Evolutionary conservation across 225 moss, liverwort and hornwort species (phyloP), one percentile per base, ranked within the genome.

Genomic region (Climacium dendroides): DNA sequence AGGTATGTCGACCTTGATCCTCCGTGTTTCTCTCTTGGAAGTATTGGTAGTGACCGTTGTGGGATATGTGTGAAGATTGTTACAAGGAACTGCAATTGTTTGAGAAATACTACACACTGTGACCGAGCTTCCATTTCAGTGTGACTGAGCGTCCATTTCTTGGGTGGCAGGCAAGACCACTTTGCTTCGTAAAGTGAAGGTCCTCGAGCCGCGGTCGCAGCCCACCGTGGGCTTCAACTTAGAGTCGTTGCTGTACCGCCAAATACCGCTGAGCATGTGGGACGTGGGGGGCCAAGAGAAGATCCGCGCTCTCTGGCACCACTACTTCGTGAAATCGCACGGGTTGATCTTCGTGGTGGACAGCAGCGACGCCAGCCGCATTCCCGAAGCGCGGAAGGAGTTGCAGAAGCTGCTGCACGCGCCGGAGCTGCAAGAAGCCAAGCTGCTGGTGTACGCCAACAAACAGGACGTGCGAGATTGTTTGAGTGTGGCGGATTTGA

Each of bases 201-300:
- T 90, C 18, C 23, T 86, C 43, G 92, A 92, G 85, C 90, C 90
- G 7, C 85, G 82, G 17, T 65, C 79, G 2, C 87, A 90, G 23
- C 92, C 92, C 2, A 92, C 92, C 17, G 90, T 92, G 61, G 92
- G 92, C 19, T 92, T 92, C 52, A 92, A 92, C 41, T 82, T 92
- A 14, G 92, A 92, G 85, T 89, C 92, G 19, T 35, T 92, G 10
- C 87, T 82, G 60, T 92, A 92, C 43, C 90, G 90, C 22, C 90
- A 89, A 83, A 30, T 90, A 26, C 87, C 85, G 67, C 75, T 92
- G 17, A 89, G 87, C 61, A 90, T 92, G 85, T 92, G 92, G 92
- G 92, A 92, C 74, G 92, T 92, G 6, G 92, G 92, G 39, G 92
- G 92, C 24, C 92, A 92, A n/a, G 92, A 92, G 87, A 92, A 92